These are phyloP conservation scores for Spergularia azorica DNA, from an alignment of 179 eudicot genomes.

Conservation along the genomic window DNA sequence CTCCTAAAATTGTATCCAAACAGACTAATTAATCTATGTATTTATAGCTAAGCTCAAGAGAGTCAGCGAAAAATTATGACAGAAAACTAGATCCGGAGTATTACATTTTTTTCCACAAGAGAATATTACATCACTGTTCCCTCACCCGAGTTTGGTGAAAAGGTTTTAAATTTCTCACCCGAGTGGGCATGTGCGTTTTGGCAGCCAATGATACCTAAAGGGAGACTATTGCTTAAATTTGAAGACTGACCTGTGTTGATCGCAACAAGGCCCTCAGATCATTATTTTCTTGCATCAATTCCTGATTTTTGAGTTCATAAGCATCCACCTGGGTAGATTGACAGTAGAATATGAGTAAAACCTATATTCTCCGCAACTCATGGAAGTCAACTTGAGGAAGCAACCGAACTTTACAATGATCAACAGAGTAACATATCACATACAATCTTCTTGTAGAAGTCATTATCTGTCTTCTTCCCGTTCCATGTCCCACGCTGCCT, in stretches of 20 bases:
- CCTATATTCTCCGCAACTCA: neutral
- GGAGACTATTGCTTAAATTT: neutral
- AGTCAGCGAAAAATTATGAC: no score
- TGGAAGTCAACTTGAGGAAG: neutral
- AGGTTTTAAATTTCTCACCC: neutral
- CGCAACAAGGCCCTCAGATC: slow-evolving; percentile 91
- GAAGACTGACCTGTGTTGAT: slow-evolving; percentile 73
- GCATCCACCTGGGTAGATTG: slow-evolving; percentile 74
- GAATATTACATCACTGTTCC: neutral
- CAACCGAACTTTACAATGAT: neutral
- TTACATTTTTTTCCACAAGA: neutral
- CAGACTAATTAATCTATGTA: no score
- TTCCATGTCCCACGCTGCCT: slow-evolving; percentile 99
- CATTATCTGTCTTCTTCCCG: slow-evolving; percentile 96
- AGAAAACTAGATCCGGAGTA: no score
- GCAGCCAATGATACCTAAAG: neutral
- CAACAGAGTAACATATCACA: slow-evolving; percentile 29
- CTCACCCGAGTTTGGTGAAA: neutral
- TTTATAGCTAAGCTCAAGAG: no score
- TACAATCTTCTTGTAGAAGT: slow-evolving; percentile 95
- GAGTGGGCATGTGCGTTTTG: neutral
- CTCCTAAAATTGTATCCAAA: no score
- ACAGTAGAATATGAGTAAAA: slow-evolving; percentile 15
- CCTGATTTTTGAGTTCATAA: slow-evolving; percentile 96
- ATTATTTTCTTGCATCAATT: slow-evolving; percentile 87